Base-by-base conservation (phyloP, 805 yeast species). In the Suhomyces sp. region DNA sequence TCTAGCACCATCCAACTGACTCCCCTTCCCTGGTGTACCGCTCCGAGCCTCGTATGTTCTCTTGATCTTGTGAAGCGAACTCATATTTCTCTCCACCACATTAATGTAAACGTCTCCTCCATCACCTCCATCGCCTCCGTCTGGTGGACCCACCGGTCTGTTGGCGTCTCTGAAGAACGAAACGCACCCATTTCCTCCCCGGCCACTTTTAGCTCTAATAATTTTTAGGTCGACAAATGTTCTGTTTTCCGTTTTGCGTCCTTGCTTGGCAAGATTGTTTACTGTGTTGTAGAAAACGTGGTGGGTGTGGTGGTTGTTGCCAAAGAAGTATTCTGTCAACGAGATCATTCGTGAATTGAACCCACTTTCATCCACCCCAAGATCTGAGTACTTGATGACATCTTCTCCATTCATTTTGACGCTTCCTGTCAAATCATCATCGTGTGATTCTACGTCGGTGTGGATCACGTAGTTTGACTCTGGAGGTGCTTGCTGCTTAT, bases 81-180 rank as follows among this genome's bases (percentile, higher is more conserved):
- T 80, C 43, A 88, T 60, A 20, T 87, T 88, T 43, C 45, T 43
- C 47, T 82, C 82, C 1, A 85, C 84, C 2, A 96, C 97, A 63
- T 86, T 89, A 2, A 94, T 82, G 64, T 86, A 93, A 2, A 94
- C 79, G 49, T 85, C 78, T 2, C 99, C 99, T 20, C 99, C 99
- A 54, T 77, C 73, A 4, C 98, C 99, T 27, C 99, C 99, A 70
- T 94, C 97, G 8, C 99, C 99, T n/a, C 99, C 99, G 67, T 92
- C 96, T 0, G 99, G 96, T 0, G 99, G 98, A 0, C 99, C 99
- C 17, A 79, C 78, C 0, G 96, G 78, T 43, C 89, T 71, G 40
- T 91, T 89, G 3, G 96, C 88, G 58, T 90, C 98, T 57, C 97
- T 76, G 53, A 85, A 80, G 68, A 94, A 94, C 0, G 97, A 87